Evolutionary conservation across 306 rosid species (phyloP).

Genomic region (Sindora glabra): DNA sequence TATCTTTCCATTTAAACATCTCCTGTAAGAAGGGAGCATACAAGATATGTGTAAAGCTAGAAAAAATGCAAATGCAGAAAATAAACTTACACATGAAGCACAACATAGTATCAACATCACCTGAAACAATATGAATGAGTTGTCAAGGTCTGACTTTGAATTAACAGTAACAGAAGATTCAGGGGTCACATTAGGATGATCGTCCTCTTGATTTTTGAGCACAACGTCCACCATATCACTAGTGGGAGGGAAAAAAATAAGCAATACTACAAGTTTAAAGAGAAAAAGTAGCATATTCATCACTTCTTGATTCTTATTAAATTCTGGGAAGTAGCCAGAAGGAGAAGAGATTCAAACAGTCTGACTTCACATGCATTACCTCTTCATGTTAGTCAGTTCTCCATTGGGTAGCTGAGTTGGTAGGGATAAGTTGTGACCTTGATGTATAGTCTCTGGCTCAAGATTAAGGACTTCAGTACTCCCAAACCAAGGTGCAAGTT

Average conservation of each 20-base stretch:
- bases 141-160: constrained; percentile 55
- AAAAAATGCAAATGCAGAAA: background rate
- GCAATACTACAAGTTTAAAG: background rate
- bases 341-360: background rate
- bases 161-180: constrained; percentile 66
- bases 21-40: constrained; percentile 37
- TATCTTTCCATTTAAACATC: constrained; percentile 74
- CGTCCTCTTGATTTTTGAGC: constrained; percentile 33
- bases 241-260: constrained; percentile 16
- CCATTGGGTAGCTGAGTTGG: constrained; percentile 33
- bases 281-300: background rate
- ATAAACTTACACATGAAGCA: background rate
- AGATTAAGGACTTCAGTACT: constrained; percentile 35
- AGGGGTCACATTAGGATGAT: constrained; percentile 59
- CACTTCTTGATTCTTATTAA: background rate
- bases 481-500: constrained; percentile 58
- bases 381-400: constrained; percentile 36
- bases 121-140: constrained; percentile 52
- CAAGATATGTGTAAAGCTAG: background rate
- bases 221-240: constrained; percentile 37
- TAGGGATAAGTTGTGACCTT: constrained; percentile 26
- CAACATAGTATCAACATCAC: constrained; percentile 26
- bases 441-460: constrained; percentile 31
- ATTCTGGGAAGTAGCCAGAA: background rate
- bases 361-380: constrained; percentile 27